phyloP scores from a whole-genome alignment of 257 asterid species.

The Solanum peruvianum region DNA sequence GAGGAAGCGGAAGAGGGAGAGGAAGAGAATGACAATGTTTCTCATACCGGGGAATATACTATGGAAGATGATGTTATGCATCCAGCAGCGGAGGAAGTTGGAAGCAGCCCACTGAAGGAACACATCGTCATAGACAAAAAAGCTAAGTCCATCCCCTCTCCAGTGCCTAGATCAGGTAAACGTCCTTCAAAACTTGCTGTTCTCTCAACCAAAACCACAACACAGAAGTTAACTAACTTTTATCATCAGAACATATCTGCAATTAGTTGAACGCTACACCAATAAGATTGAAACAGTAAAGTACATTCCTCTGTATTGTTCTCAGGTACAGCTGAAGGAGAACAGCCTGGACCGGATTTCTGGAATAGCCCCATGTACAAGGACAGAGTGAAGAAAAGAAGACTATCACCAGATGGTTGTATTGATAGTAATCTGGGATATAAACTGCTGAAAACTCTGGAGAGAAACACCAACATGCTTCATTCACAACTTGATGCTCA shows the following conservation, averaged over 20 bases:
- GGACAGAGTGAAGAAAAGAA: constrained; percentile 33
- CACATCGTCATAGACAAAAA: constrained; percentile 8
- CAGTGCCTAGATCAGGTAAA: constrained; percentile 66
- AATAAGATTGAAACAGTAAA: background rate
- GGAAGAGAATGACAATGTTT: constrained; percentile 17
- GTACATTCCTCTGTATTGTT: background rate
- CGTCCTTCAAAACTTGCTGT: background rate
- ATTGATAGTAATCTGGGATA: constrained; percentile 7
- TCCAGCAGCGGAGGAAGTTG: constrained; percentile 13
- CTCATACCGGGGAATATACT: background rate
- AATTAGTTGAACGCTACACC: background rate
- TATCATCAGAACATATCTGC: background rate
- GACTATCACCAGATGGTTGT: constrained; percentile 19
- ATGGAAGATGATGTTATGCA: background rate
- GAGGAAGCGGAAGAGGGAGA: constrained; percentile 17
- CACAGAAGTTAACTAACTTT: background rate
- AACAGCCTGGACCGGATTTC: constrained; percentile 14
- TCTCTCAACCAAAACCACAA: background rate
- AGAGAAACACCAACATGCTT: constrained; percentile 25
- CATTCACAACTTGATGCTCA: constrained; percentile 44
- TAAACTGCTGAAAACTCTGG: constrained; percentile 30
- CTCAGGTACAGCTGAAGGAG: constrained; percentile 23
- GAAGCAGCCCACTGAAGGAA: constrained; percentile 9
- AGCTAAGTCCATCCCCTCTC: constrained; percentile 28
- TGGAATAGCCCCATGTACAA: constrained; percentile 20